Evolutionary conservation across 805 yeast species (phyloP), one percentile per base, ranked within the genome.

Genomic region (Yarrowia sp.): DNA sequence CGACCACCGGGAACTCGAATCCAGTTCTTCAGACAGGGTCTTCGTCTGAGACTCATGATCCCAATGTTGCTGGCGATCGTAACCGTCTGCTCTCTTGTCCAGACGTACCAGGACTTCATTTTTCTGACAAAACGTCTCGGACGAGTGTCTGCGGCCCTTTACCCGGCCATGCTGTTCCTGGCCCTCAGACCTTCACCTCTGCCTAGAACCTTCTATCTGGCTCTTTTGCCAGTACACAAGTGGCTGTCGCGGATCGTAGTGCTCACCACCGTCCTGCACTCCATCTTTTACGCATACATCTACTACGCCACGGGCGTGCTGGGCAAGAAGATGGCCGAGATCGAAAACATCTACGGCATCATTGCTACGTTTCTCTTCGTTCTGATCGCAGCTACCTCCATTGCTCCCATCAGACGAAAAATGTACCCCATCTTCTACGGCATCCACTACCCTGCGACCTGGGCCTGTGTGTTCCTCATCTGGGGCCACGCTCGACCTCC

Each of bases 171-270:
- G 22, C 77, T 92, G 49, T 87, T 93, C 69, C 77, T 94, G 43
- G 87, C 95, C 0, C 75, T 92, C 70, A 79, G 95, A 69, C 98
- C 98, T 0, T 88, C 96, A 0, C 97, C 97, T 1, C 77, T 94
- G 61, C 97, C 97, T 0, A 82, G 85, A 56, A 86, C 90, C 0
- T 79, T 91, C 32, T 94, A 94, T 76, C 77, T 94, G 68, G 79
- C 88, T 9, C 78, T 92, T 36, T 74, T 94, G 9, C 93, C 95
- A 0, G 81, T 92, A 42, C 98, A 94, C 79, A 93, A 92, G 77
- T 94, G 98, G 97, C 80, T 94, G 8, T 88, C 97, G 2, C 81
- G 98, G 68, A 79, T 90, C 3, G 86, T 91, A 12, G 89, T 92
- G 0, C 35, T 90, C 8, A 88, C 89, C 74, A 84, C 92, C 2